Base-by-base conservation (phyloP, 352 stramenopile species). In the Phytophthora pseudosyringae region DNA sequence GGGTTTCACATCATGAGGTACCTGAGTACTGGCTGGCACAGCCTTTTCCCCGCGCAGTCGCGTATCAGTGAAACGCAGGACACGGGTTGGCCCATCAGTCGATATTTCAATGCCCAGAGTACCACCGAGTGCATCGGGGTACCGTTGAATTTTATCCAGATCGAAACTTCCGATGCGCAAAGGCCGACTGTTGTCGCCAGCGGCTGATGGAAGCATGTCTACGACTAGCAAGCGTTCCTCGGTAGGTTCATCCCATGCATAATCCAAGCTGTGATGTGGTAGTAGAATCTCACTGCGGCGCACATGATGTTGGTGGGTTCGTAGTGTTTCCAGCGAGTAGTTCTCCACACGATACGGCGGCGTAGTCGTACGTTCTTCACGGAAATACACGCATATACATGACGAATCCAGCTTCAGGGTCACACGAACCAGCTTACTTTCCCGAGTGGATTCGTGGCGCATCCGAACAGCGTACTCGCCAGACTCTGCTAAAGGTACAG, bases 321-420 rank as follows among this genome's bases (percentile, higher is more conserved):
- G 87, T 47, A 96, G 76, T 16, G 89, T 96, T 65, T 96, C 89
- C 15, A 96, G 61, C 26, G 89, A 96, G 69, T 93, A 96, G 39
- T 96, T 96, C 32, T 96, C 89, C 32, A 96, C 83, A 16, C 89
- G 87, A 61, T 95, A 96, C 29, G 89, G 89, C 4, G 89, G 87
- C 5, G 80, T 83, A 52, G 78, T 91, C 5, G 81, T 88, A 28
- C 69, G 87, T 63, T 94, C 86, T 71, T 94, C 86, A 21, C 82
- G 78, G 29, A 95, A 82, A 57, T 90, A 94, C 9, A 92, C 82
- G 41, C 83, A 95, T n/a, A 95, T 64, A 31, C 86, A 92, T 5
- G 84, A 86, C 0, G 71, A 71, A 35, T 94, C 88, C 13, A 91
- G 57, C 56, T 95, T 95, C 9, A 96, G 67, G 12, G 82, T 86